Evolutionary conservation across 176 grass and related monocot species (phyloP), one percentile per base, ranked within the genome.

Genomic region (Leersia perrieri): DNA sequence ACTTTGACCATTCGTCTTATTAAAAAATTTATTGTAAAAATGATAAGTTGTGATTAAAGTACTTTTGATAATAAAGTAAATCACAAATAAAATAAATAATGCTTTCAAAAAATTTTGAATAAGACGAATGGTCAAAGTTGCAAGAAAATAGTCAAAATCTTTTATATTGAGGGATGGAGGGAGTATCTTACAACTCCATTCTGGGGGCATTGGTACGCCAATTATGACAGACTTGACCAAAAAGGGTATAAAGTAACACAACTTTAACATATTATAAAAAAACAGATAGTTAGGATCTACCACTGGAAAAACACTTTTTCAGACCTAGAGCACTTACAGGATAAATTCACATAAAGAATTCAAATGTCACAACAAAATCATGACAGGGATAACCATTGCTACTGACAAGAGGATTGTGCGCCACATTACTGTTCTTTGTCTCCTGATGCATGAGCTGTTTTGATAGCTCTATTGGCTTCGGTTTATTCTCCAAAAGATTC

Each of bases 211-310:
- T 70, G 35, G 32, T 53, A 80, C 55, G 1, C 74, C 75, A 40
- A 84, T 84, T 61, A 89, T 79, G 51, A 89, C 51, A 13, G 34
- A 44, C 27, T 78, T 88, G 62, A 88, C 75, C 29, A 72, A 88
- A 20, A 76, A 80, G 44, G 51, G 29, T 63, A 71, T 71, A 84
- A 80, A 51, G 70, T 80, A 70, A 28, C 33, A 68, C 70, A 57
- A 3, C 40, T 81, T 84, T 45, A 81, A 71, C 76, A 81, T 81
- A 85, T 81, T 70, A 35, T 42, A 65, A 42, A 69, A 75, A 85
- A 84, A 53, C n/a, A 63, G 65, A 63, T 58, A 57, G 34, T 66
- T 84, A 72, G 27, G 41, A 89, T 89, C 69, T 64, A 80, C 53
- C 12, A 33, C 70, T 69, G 39, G 76, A 63, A 76, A 75, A 80